These are phyloP conservation scores for Psilocybe sp. DNA, from an alignment of 768 basidiomycete genomes.

Conservation along the genomic window DNA sequence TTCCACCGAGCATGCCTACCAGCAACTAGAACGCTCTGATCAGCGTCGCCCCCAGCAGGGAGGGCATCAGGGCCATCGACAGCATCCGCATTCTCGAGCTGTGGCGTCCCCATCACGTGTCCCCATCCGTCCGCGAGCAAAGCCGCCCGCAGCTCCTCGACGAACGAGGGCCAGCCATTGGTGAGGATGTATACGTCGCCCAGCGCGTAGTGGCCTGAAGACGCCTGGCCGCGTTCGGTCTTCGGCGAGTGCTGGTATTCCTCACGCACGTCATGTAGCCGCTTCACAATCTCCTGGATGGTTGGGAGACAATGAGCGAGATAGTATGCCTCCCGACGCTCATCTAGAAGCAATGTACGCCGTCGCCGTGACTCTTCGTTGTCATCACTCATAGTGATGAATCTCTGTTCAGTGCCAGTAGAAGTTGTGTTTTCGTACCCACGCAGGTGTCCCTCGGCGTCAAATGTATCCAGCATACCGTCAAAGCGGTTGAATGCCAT, in stretches of 20 bases:
- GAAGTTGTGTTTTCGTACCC: neutral
- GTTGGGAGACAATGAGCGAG: conserved; percentile 42
- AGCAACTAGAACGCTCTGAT: no score
- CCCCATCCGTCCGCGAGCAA: conserved; percentile 49
- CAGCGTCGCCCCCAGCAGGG: neutral
- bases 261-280: conserved; percentile 31
- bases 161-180: conserved; percentile 45
- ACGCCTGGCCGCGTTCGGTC: neutral
- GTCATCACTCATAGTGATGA: conserved; percentile 11
- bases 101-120: conserved; percentile 37
- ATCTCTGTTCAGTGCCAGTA: neutral
- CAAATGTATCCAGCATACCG: conserved; percentile 14
- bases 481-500: conserved; percentile 49
- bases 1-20: no score
- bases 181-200: conserved; percentile 46
- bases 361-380: neutral
- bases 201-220: neutral
- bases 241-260: conserved; percentile 20
- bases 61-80: no score
- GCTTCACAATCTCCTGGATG: conserved; percentile 36
- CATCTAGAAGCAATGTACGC: neutral
- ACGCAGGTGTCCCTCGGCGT: neutral
- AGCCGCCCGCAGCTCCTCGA: conserved; percentile 34
- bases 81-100: conserved; percentile 24
- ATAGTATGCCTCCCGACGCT: conserved; percentile 27